These are phyloP conservation scores for Suillus occidentalis DNA, from an alignment of 768 basidiomycete genomes.

Conservation along the genomic window DNA sequence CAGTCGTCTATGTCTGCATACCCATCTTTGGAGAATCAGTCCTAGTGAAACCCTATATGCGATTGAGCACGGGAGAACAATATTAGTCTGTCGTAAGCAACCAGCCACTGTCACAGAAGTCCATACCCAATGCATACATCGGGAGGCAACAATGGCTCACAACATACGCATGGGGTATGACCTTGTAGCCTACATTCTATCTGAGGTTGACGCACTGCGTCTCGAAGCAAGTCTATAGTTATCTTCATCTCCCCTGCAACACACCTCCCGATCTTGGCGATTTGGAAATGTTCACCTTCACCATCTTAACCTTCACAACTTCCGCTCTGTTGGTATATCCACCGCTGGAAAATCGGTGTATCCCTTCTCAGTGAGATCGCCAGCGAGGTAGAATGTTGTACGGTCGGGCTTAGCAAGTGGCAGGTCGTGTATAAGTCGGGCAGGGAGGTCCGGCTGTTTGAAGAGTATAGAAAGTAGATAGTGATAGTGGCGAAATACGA, in stretches of 20 bases:
- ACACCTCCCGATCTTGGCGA: neutral
- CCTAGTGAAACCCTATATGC: neutral
- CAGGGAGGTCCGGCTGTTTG: slow-evolving; percentile 36
- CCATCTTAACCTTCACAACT: neutral
- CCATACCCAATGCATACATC: neutral
- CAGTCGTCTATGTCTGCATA: neutral
- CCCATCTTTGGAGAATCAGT: neutral
- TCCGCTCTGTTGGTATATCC: neutral
- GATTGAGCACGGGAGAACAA: neutral
- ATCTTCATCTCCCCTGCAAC: neutral
- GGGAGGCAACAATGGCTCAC: neutral
- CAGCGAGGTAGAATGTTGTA: slow-evolving; percentile 27
- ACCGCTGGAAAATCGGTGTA: slow-evolving; percentile 34
- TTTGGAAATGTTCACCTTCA: neutral
- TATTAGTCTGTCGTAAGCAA: neutral
- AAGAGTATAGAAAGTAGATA: neutral
- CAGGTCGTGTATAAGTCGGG: slow-evolving; percentile 28
- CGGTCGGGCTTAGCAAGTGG: slow-evolving; percentile 26
- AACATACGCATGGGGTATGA: neutral
- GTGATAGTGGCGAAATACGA: neutral
- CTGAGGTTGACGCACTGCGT: too few relatives aligned
- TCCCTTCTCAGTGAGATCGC: slow-evolving; percentile 27
- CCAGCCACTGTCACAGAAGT: neutral
- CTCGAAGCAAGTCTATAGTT: neutral
- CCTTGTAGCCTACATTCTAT: neutral